Evolutionary conservation across 306 rosid species (phyloP), one percentile per base, ranked within the genome.

Genomic region (Dryas drummondii): DNA sequence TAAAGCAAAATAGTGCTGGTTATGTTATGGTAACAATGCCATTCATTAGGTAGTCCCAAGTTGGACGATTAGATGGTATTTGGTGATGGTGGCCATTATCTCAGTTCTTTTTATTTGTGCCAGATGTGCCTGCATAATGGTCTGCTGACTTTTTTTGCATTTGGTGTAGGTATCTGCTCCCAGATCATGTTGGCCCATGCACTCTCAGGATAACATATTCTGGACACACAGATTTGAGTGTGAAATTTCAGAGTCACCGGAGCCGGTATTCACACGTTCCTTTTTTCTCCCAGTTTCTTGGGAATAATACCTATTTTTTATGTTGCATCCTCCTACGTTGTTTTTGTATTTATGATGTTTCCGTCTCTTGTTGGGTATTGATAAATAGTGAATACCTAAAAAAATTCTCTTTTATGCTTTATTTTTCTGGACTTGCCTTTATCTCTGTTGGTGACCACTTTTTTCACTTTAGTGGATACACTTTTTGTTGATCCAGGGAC

Each of bases 191-290:
- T 70, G 97, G 99, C 58, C 93, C 89, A 19, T 94, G 99, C 78
- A 85, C 90, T 77, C 96, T 94, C 74, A 84, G 91, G 85, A 92
- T 94, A 60, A 94, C 97, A 6, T 94, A 94, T 84, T 94, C 99
- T 71, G 99, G 96, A 44, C 99, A 94, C 79, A 89, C 98, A 60
- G 99, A 94, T 88, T 83, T 94, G 84, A 92, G 93, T 82, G 99
- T 94, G 64, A 94, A 94, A 87, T 94, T 94, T 80, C 99, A 94
- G 77, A 90, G 97, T 80, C 99, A 94, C 87, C 82, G 99, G 68
- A 94, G 99, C 97, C 92, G 99, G 99, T 94, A 82, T 71, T 68
- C 57, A 72, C 57, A 15, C 58, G 22, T 57, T 58, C 15, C 6
- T 19, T 13, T 72, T 40, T 57, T 9, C 26, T 46, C 58, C 17